These are phyloP conservation scores for Chamaecyparis obtusa DNA, from an alignment of 75 land plant genomes.

Conservation along the genomic window DNA sequence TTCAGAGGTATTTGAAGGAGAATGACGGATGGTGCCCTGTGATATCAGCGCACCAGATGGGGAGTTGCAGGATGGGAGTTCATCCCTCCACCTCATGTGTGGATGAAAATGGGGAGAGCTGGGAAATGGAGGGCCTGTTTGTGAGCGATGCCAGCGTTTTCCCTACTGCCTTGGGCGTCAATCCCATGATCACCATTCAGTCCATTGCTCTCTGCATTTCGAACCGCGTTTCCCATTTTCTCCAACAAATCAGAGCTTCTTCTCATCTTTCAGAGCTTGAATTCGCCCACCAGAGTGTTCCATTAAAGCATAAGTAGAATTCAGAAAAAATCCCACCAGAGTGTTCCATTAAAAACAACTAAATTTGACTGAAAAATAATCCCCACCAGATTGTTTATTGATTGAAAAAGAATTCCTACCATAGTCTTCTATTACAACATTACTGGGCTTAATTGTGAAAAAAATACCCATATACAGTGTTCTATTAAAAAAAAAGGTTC, in stretches of 20 bases:
- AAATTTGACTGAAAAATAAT: no score
- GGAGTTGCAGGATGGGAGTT: conserved; percentile 83
- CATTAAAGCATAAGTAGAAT: no score
- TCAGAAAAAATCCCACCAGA: no score
- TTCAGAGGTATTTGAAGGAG: conserved; percentile 44
- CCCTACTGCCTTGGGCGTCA: conserved; percentile 80
- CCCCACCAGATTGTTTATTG: no score
- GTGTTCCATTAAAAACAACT: no score
- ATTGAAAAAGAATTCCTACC: no score
- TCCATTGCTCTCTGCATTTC: conserved; percentile 78
- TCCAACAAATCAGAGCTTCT: conserved; percentile 2
- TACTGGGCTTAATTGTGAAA: no score
- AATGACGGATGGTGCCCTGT: conserved; percentile 36
- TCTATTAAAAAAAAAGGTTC: no score
- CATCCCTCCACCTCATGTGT: conserved; percentile 64
- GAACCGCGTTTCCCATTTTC: conserved; percentile 30
- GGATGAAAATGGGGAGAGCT: conserved; percentile 75
- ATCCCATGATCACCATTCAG: conserved; percentile 91
- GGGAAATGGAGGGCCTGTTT: conserved; percentile 84
- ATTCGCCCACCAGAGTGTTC: no score
- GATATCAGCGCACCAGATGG: conserved; percentile 87
- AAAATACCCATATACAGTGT: no score
- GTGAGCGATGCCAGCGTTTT: conserved; percentile 81
- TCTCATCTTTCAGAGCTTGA: neutral
- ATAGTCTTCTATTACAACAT: no score